phyloP scores from a whole-genome alignment of 208 protist genomes.

The Phytomonas francai region DNA sequence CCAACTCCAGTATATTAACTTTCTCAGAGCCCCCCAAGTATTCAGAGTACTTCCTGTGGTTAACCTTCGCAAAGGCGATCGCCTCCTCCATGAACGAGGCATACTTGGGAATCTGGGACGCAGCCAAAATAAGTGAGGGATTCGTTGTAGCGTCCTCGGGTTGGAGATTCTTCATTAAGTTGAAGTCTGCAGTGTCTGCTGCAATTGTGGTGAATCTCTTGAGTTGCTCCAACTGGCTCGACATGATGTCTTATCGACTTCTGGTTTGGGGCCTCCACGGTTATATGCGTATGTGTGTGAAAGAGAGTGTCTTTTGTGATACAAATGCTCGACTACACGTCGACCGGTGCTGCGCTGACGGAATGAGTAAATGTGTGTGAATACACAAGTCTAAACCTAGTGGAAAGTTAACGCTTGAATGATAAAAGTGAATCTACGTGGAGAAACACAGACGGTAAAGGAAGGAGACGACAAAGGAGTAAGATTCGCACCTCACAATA shows the following conservation, averaged over 20 bases:
- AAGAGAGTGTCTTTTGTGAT: no score
- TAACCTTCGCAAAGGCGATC: constrained; percentile 85
- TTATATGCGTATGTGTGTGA: not conserved
- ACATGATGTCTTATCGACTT: constrained; percentile 31
- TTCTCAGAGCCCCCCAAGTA: constrained; percentile 22
- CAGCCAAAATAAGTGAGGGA: constrained; percentile 93
- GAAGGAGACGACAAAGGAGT: no score
- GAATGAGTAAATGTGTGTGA: no score
- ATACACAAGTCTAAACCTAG: no score
- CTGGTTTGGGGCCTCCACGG: constrained; percentile 1
- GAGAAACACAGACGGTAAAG: no score
- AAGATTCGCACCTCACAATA: no score
- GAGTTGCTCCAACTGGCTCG: constrained; percentile 60
- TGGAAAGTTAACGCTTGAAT: no score
- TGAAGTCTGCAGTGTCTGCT: constrained; percentile 96
- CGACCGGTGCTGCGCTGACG: no score
- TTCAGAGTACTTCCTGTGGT: constrained; percentile 37
- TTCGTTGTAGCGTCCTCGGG: constrained; percentile 97
- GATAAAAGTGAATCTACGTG: no score
- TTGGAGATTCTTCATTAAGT: constrained; percentile 86
- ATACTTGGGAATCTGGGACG: constrained; percentile 88
- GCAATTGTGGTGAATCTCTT: constrained; percentile 82
- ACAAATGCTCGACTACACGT: no score
- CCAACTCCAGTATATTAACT: constrained; percentile 57
- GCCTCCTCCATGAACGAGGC: constrained; percentile 77